Evolutionary conservation across 306 rosid genomes (phyloP).

Genomic region (apple (Malus domestica)): DNA sequence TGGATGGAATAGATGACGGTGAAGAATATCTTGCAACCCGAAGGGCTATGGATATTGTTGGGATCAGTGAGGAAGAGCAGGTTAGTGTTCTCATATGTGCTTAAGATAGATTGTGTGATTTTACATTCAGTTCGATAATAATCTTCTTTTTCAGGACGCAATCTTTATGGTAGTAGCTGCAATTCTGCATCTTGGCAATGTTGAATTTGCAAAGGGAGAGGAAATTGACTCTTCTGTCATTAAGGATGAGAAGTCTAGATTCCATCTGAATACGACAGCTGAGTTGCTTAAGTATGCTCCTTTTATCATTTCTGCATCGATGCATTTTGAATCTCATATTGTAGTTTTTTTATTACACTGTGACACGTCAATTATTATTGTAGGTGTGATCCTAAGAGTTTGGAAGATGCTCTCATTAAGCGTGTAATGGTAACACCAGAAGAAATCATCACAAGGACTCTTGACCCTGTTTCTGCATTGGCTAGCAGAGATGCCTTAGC

Average conservation of each 20-base stretch:
- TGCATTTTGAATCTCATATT: conserved; percentile 9
- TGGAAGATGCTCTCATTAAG: conserved; percentile 94
- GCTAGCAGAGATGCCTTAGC: conserved; percentile 96
- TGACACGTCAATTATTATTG: not conserved
- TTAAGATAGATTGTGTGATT: conserved; percentile 2
- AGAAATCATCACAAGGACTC: conserved; percentile 97
- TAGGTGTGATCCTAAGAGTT: conserved; percentile 90
- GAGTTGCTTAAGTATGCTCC: conserved; percentile 74
- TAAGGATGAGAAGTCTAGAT: conserved; percentile 85
- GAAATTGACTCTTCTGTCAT: conserved; percentile 93
- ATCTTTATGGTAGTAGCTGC: conserved; percentile 96
- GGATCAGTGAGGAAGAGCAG: conserved; percentile 98
- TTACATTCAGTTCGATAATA: conserved; percentile 14
- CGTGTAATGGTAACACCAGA: conserved; percentile 99
- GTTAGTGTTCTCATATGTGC: conserved; percentile 34
- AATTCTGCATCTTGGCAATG: conserved; percentile 90
- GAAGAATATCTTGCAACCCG: conserved; percentile 92
- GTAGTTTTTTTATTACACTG: not conserved
- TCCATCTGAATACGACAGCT: conserved; percentile 83
- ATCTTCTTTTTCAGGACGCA: conserved; percentile 59
- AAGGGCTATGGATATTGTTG: conserved; percentile 99
- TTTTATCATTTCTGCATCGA: conserved; percentile 14
- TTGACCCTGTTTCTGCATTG: conserved; percentile 92
- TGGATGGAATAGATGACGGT: conserved; percentile 91
- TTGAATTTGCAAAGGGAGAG: conserved; percentile 92